These are phyloP conservation scores for Leishmania major DNA, from an alignment of 208 protist species.

Conservation along the genomic window DNA sequence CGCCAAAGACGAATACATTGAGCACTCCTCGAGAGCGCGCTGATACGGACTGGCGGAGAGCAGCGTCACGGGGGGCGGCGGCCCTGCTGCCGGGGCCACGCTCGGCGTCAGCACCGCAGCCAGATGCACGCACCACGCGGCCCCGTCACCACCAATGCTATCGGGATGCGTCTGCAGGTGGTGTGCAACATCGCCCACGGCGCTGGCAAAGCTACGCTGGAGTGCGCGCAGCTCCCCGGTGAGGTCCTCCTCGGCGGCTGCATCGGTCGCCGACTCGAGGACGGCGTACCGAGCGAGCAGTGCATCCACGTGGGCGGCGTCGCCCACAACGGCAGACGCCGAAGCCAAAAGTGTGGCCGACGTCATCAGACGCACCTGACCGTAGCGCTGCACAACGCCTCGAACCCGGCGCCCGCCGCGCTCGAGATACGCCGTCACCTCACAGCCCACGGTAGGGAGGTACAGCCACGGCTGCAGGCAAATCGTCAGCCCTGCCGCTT, in stretches of 20 bases:
- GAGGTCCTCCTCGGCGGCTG: conserved; percentile 49
- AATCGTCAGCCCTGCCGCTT: conserved; percentile 33
- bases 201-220: conserved; percentile 29
- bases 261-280: conserved; percentile 43
- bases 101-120: conserved; percentile 34
- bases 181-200: conserved; percentile 31
- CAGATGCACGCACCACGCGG: conserved; percentile 65
- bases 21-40: conserved; percentile 62
- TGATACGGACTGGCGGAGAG: conserved; percentile 65
- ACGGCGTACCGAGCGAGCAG: conserved; percentile 41
- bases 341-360: conserved; percentile 48
- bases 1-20: conserved; percentile 41
- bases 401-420: conserved; percentile 48
- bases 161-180: conserved; percentile 35
- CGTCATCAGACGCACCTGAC: conserved; percentile 80
- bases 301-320: conserved; percentile 10
- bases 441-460: conserved; percentile 73
- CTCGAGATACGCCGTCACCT: conserved; percentile 71
- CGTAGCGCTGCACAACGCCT: conserved; percentile 72
- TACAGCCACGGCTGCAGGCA: conserved; percentile 78
- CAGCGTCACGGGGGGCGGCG: conserved; percentile 37
- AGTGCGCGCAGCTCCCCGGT: conserved; percentile 48
- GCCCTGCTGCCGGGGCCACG: neutral
- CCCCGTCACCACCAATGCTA: conserved; percentile 11
- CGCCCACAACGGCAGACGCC: neutral